Evolutionary conservation across 495 filamentous ascomycete genomes (phyloP).

Genomic region (Mytilinidion resinicola): DNA sequence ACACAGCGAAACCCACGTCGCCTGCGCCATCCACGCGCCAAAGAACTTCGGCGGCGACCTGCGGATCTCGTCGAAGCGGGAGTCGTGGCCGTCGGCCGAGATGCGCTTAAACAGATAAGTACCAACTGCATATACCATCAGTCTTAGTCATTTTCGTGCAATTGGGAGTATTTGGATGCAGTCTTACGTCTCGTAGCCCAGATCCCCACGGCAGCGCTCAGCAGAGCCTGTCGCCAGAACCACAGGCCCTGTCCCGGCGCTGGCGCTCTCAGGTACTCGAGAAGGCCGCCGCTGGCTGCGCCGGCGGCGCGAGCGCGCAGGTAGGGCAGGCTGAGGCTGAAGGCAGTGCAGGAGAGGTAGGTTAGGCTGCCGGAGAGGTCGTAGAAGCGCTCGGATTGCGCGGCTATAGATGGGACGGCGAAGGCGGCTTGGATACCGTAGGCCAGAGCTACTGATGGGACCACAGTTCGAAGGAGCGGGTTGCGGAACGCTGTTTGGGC

Average conservation of each 20-base stretch:
- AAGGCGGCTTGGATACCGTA: conserved; percentile 50
- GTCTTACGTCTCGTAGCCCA: conserved; percentile 54
- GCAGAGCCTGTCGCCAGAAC: conserved; percentile 56
- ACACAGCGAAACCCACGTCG: conserved; percentile 56
- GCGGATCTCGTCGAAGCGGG: conserved; percentile 56
- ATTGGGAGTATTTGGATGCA: not conserved
- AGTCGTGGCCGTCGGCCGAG: conserved; percentile 47
- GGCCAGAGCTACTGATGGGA: conserved; percentile 52
- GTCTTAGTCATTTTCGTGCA: not conserved
- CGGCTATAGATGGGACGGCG: conserved; percentile 52
- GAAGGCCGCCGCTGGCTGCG: conserved; percentile 29
- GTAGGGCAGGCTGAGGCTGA: conserved; percentile 54
- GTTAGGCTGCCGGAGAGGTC: conserved; percentile 59
- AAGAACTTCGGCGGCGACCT: conserved; percentile 46
- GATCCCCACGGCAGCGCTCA: conserved; percentile 49
- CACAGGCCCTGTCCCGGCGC: conserved; percentile 31
- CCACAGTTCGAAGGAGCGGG: conserved; percentile 53
- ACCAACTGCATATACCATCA: conserved; percentile 43
- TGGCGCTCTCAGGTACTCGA: conserved; percentile 16
- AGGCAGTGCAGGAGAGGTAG: conserved; percentile 50
- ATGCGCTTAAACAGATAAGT: conserved; percentile 53
- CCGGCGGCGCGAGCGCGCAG: conserved; percentile 34
- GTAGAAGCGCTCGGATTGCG: conserved; percentile 56
- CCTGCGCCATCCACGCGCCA: conserved; percentile 53
- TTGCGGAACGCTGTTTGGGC: conserved; percentile 50